Percentiles rank a stretch among this genome's conserved stretches.
Evolutionary conservation across 495 filamentous ascomycete genomes (phyloP).

Genomic region (Penicillium ochrochloron): DNA sequence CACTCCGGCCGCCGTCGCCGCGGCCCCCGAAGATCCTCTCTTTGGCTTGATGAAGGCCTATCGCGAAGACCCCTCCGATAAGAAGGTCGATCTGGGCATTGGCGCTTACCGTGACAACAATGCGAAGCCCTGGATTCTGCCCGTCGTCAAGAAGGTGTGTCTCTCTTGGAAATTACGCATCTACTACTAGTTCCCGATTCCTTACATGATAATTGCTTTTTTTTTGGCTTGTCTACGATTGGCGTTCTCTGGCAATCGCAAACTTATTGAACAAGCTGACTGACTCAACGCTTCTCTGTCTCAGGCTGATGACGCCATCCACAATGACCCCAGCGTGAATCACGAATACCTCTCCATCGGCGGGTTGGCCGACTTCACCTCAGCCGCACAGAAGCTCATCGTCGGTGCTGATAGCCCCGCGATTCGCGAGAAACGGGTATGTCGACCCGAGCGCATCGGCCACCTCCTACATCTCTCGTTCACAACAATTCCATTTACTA

Average conservation of each 20-base stretch:
- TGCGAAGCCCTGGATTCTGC: constrained; percentile 97
- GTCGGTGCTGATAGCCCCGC: constrained; percentile 81
- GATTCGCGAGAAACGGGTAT: constrained; percentile 78
- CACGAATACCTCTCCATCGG: constrained; percentile 99
- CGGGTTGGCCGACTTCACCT: constrained; percentile 80
- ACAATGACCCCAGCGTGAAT: constrained; percentile 86
- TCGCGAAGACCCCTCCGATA: constrained; percentile 76
- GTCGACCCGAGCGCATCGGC: constrained; percentile 25
- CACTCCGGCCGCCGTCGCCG: constrained; percentile 75
- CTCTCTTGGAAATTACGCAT: neutral
- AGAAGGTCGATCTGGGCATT: constrained; percentile 96
- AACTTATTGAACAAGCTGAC: neutral
- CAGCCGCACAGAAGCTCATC: constrained; percentile 86
- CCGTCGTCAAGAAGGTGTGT: constrained; percentile 91
- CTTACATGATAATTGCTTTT: constrained; percentile 3
- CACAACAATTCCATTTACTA: too few species aligned
- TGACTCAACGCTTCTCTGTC: constrained; percentile 7
- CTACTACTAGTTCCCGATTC: neutral
- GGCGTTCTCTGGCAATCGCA: constrained; percentile 7
- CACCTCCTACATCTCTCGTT: neutral
- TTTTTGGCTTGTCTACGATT: neutral
- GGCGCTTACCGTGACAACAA: constrained; percentile 95
- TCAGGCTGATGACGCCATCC: constrained; percentile 87
- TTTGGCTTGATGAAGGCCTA: constrained; percentile 93
- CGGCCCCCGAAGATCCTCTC: constrained; percentile 92